Conservation (phyloP, 1,284 basidiomycete species). For the Bjerkandera adusta region DNA sequence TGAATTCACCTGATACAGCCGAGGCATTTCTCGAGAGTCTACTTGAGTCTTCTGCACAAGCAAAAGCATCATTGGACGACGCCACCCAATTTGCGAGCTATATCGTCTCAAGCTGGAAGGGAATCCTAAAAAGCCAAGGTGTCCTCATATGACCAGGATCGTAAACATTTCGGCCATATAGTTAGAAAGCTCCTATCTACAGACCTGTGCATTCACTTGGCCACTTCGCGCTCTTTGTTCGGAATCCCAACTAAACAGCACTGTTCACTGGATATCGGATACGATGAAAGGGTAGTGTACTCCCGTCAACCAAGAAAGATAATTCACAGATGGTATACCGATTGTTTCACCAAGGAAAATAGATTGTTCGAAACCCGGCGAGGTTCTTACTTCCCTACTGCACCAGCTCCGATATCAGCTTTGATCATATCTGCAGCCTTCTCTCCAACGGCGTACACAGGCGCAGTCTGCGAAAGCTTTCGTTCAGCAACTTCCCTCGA, state of each 20-base stretch:
- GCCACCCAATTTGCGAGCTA: constrained; percentile 52
- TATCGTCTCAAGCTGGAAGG: constrained; percentile 63
- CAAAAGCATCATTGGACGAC: constrained; percentile 48
- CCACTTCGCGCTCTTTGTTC: too few relatives aligned
- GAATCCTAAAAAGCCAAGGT: constrained; percentile 64
- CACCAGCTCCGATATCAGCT: constrained; percentile 13
- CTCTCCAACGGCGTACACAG: constrained; percentile 59
- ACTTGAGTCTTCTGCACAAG: constrained; percentile 42
- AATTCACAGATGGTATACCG: too few relatives aligned
- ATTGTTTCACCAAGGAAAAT: too few relatives aligned
- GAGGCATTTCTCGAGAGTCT: constrained; percentile 62
- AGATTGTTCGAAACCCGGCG: too few relatives aligned
- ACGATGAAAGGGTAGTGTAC: too few relatives aligned
- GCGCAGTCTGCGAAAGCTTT: constrained; percentile 44
- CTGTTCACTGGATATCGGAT: too few relatives aligned
- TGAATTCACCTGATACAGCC: constrained; percentile 66
- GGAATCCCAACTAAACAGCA: too few relatives aligned
- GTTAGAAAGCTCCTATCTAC: too few relatives aligned
- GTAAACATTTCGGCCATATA: too few relatives aligned
- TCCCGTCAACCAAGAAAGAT: too few relatives aligned
- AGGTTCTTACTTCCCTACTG: too few relatives aligned
- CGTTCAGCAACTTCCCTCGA: neutral
- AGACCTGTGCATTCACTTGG: too few relatives aligned
- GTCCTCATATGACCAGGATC: constrained; percentile 28
- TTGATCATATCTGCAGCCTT: constrained; percentile 64